Base-by-base conservation (phyloP, 352 stramenopile genomes). In the Paralagenidium karlingii region DNA sequence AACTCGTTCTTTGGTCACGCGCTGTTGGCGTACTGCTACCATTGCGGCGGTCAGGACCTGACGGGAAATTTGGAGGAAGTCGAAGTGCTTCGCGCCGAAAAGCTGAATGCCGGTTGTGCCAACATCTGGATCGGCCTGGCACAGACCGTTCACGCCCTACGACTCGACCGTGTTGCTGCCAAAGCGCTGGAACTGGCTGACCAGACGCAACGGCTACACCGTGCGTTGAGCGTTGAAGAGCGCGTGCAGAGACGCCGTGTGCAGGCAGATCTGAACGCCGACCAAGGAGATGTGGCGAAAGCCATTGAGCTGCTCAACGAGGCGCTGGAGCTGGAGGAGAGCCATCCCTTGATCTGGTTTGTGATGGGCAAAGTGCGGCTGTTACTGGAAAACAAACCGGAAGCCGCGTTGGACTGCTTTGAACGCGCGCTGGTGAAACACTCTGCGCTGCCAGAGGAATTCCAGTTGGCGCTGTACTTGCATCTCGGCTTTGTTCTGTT, bases 1-100 rank as follows among this genome's bases (percentile, higher is more conserved):
- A 31, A 10, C 2, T n/a, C 12, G 10, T 55, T 54, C 12, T 50
- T 75, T 8, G 60, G 65, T 8, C 77, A 90, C 34, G 64, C 53
- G 33, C 51, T 90, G 11, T 53, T 84, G 19, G 77, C 63, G 8
- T 60, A 77, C 22, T 79, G 64, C 45, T 88, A 68, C 41, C 42
- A 50, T 7, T 49, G 71, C 24, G 65, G 66, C 0, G 53, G 41
- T 5, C 45, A 39, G 27, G 75, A 86, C 28, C 22, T 22, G 2
- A 83, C 68, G 2, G 68, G 69, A 2, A 88, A 86, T 39, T 45
- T 86, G 19, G 44, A 58, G 15, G 52, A 74, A 10, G 68, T 85
- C 31, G 74, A 90, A 51, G 47, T 88, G 24, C 49, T 85, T 10
- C 63, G 68, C 30, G 68, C 77, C 3, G 61, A 75, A 25, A 45